phyloP scores from a whole-genome alignment of 352 stramenopile genomes.

The Peronospora farinosa region DNA sequence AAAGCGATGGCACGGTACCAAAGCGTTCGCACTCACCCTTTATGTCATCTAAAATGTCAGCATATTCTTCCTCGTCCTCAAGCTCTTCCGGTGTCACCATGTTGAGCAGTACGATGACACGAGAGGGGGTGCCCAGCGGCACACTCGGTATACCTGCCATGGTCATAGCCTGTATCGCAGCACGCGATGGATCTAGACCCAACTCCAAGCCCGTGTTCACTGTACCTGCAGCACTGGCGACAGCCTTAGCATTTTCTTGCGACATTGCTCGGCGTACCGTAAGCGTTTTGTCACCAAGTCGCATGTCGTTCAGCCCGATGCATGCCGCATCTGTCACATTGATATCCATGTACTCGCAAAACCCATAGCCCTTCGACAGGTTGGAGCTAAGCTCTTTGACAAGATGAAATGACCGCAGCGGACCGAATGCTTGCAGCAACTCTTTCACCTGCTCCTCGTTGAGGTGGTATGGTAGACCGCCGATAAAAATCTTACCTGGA shows the following conservation, averaged over 20 bases:
- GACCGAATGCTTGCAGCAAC: slow-evolving; percentile 93
- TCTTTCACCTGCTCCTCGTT: slow-evolving; percentile 93
- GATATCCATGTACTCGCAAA: slow-evolving; percentile 94
- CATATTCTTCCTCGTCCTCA: slow-evolving; percentile 91
- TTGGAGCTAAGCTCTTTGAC: slow-evolving; percentile 90
- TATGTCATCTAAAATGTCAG: slow-evolving; percentile 94
- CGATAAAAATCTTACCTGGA: slow-evolving; percentile 98
- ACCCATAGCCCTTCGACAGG: slow-evolving; percentile 95
- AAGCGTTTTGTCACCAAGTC: slow-evolving; percentile 87
- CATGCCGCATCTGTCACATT: slow-evolving; percentile 89
- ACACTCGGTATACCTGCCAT: slow-evolving; percentile 51
- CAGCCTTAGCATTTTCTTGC: slow-evolving; percentile 59
- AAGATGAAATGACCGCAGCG: slow-evolving; percentile 93
- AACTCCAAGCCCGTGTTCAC: slow-evolving; percentile 64
- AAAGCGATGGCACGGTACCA: slow-evolving; percentile 68
- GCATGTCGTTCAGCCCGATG: slow-evolving; percentile 94
- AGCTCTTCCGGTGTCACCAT: slow-evolving; percentile 97
- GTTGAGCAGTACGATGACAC: slow-evolving; percentile 94
- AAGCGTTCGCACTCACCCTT: slow-evolving; percentile 92
- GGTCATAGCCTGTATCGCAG: slow-evolving; percentile 62
- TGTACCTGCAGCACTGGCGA: slow-evolving; percentile 55
- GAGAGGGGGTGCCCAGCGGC: slow-evolving; percentile 56
- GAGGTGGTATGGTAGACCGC: slow-evolving; percentile 95
- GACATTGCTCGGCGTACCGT: slow-evolving; percentile 86
- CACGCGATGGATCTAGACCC: slow-evolving; percentile 58